These are phyloP conservation scores for Diaporthe eres DNA, from an alignment of 2,329 filamentous ascomycete genomes.

Conservation along the genomic window DNA sequence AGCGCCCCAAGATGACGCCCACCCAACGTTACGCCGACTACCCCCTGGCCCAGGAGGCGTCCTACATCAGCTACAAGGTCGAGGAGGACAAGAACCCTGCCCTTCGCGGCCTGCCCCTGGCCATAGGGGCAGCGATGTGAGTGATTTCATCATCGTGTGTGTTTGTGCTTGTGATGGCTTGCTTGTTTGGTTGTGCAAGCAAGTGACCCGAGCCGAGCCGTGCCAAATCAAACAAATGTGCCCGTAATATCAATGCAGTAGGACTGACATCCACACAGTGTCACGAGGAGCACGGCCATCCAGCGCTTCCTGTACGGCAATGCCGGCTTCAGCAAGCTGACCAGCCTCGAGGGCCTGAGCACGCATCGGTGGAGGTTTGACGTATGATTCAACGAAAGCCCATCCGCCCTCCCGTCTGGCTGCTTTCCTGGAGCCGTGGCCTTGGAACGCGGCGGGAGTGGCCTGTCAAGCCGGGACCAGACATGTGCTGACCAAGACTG, in stretches of 20 bases:
- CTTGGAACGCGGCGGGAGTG: background rate
- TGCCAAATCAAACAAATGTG: background rate
- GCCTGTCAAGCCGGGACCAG: background rate
- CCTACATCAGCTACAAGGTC: constrained; percentile 49
- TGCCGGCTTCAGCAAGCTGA: constrained; percentile 68
- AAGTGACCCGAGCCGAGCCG: background rate
- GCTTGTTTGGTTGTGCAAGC: background rate
- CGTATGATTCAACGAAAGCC: constrained; percentile 53
- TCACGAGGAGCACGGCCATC: constrained; percentile 72
- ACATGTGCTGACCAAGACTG: constrained; percentile 21
- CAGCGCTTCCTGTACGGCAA: constrained; percentile 79
- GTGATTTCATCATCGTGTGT: constrained; percentile 11
- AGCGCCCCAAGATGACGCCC: constrained; percentile 27
- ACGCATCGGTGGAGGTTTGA: constrained; percentile 62
- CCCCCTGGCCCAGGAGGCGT: constrained; percentile 56
- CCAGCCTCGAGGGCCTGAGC: constrained; percentile 61
- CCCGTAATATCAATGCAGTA: background rate
- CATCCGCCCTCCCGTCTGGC: background rate
- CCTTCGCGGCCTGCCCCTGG: constrained; percentile 75
- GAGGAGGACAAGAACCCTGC: constrained; percentile 75
- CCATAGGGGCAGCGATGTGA: constrained; percentile 61
- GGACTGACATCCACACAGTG: constrained; percentile 54
- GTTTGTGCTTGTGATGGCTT: background rate
- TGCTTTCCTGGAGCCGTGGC: background rate
- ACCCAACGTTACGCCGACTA: constrained; percentile 57